Evolutionary conservation across 305 asterid genomes (phyloP).

Genomic region (Stenogyne calaminthoides): DNA sequence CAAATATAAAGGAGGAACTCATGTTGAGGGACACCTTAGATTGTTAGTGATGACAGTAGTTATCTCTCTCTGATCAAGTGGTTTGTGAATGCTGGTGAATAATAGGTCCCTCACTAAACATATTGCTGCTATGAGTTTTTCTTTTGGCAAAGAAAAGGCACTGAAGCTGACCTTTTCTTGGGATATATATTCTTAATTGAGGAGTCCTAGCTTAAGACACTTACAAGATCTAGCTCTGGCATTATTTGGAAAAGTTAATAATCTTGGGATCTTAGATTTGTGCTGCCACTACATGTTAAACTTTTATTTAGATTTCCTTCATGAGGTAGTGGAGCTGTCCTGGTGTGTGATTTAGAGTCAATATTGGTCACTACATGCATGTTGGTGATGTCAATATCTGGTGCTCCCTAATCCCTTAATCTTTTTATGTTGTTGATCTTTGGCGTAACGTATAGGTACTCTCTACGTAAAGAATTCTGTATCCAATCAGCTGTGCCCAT

Average conservation of each 20-base stretch:
- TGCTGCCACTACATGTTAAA: conserved; percentile 18
- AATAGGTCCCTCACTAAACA: too few species aligned
- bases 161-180: too few species aligned
- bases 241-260: conserved; percentile 29
- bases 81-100: too few species aligned
- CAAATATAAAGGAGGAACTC: too few species aligned
- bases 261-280: conserved; percentile 16
- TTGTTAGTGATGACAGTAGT: too few species aligned
- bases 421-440: conserved; percentile 15
- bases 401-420: too few species aligned
- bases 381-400: conserved; percentile 3
- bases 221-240: too few species aligned
- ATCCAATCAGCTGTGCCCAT: conserved; percentile 30
- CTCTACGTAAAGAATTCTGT: conserved; percentile 7
- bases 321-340: conserved; percentile 26
- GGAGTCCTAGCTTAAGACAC: too few species aligned
- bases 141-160: too few species aligned
- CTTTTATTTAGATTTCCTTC: not conserved
- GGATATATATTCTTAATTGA: not conserved
- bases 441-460: conserved; percentile 17
- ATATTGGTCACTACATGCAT: conserved; percentile 21
- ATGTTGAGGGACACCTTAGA: too few species aligned
- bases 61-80: too few species aligned
- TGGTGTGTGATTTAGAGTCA: conserved; percentile 30
- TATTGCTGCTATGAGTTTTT: too few species aligned